Percentiles rank a stretch among this genome's conserved stretches.
Evolutionary conservation across 305 asterid genomes (phyloP).

Genomic region (Fraxinus angustifolia): DNA sequence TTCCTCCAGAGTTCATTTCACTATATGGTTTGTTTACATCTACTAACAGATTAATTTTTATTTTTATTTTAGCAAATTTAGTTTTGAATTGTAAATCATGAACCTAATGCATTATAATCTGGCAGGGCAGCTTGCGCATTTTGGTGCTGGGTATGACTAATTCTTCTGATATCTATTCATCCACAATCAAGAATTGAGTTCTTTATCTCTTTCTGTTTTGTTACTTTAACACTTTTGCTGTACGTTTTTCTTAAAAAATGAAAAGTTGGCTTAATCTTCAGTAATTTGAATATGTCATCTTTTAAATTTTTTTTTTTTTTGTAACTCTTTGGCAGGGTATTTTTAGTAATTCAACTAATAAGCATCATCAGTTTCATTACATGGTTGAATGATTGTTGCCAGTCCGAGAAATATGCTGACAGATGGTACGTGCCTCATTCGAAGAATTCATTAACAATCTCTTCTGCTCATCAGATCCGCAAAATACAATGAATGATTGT

Average conservation of each 20-base stretch:
- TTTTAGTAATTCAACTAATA: constrained; percentile 45
- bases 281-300: background rate
- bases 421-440: constrained; percentile 36
- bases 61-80: background rate
- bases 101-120: background rate
- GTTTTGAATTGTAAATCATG: background rate
- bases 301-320: background rate
- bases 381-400: constrained; percentile 45
- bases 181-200: background rate
- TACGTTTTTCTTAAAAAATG: background rate
- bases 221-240: background rate
- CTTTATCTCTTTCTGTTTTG: background rate
- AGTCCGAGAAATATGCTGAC: constrained; percentile 37
- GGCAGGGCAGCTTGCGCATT: constrained; percentile 49
- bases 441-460: background rate
- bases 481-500: background rate
- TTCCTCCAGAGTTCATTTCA: constrained; percentile 35
- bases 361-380: constrained; percentile 55
- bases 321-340: constrained; percentile 37
- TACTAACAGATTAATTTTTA: background rate
- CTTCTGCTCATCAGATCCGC: background rate
- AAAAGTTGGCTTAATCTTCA: background rate
- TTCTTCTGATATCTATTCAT: background rate
- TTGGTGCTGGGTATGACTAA: constrained; percentile 48
- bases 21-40: constrained; percentile 24